Evolutionary conservation across 1,139 yeast genomes (phyloP).

Genomic region (Geotrichum cucujoidarum): DNA sequence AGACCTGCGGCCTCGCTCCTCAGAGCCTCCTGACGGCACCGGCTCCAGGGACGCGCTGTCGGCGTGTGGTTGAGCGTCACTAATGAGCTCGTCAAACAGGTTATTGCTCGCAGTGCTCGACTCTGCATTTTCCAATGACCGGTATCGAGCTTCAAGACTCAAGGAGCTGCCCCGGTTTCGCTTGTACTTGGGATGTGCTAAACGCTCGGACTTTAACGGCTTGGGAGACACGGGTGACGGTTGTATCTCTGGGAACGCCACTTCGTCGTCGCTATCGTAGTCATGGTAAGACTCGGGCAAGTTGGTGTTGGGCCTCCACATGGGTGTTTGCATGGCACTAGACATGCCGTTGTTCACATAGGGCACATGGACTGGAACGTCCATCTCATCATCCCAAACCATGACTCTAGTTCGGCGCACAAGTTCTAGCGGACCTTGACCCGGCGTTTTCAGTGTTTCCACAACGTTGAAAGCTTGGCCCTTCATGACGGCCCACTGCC

Average conservation of each 20-base stretch:
- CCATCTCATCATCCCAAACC: constrained; percentile 60
- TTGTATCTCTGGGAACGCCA: constrained; percentile 10
- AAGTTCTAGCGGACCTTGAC: constrained; percentile 65
- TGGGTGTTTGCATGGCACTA: constrained; percentile 27
- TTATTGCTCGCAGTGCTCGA: neutral
- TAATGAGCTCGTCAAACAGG: constrained; percentile 13
- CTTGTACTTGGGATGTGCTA: constrained; percentile 1
- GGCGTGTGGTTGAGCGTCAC: constrained; percentile 4
- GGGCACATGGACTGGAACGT: constrained; percentile 47
- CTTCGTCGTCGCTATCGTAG: constrained; percentile 5
- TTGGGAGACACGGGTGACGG: neutral
- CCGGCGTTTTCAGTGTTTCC: constrained; percentile 52
- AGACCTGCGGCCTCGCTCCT: neutral
- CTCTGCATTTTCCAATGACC: constrained; percentile 21
- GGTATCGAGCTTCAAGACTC: constrained; percentile 27
- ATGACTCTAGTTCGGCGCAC: constrained; percentile 54
- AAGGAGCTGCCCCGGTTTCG: constrained; percentile 16
- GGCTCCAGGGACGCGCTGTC: neutral
- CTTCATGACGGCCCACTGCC: constrained; percentile 66
- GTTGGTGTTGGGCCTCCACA: constrained; percentile 17
- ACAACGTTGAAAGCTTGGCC: constrained; percentile 79
- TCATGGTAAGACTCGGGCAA: constrained; percentile 5
- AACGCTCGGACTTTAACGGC: neutral
- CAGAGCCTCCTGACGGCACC: neutral
- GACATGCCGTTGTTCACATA: constrained; percentile 22